Evolutionary conservation across 768 basidiomycete species (phyloP).

Genomic region (Tricholoma sp.): DNA sequence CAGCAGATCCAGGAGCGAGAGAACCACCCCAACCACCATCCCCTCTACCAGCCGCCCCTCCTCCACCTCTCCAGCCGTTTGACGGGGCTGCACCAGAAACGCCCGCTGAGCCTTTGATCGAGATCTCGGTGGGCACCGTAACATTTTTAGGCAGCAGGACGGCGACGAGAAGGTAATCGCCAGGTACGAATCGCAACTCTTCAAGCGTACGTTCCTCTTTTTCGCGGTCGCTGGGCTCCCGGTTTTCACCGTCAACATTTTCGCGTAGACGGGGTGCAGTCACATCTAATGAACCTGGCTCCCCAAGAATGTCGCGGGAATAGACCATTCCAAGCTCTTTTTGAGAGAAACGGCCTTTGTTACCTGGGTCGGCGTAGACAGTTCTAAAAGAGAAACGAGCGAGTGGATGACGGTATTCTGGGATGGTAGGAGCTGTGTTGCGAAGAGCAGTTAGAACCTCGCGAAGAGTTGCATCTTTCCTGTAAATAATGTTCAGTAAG

Average conservation of each 20-base stretch:
- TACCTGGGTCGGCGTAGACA: slow-evolving; percentile 69
- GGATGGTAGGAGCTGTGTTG: slow-evolving; percentile 57
- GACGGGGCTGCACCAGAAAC: slow-evolving; percentile 20
- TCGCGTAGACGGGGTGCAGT: slow-evolving; percentile 60
- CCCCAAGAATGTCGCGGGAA: slow-evolving; percentile 80
- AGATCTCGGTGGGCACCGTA: slow-evolving; percentile 43
- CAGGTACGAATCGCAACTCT: slow-evolving; percentile 74
- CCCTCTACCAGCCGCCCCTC: slow-evolving; percentile 30
- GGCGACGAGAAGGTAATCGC: slow-evolving; percentile 74
- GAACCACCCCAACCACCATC: slow-evolving; percentile 47
- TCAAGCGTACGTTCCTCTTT: slow-evolving; percentile 71
- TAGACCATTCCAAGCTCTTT: slow-evolving; percentile 82
- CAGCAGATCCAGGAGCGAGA: slow-evolving; percentile 26
- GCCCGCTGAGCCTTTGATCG: slow-evolving; percentile 45
- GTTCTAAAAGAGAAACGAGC: slow-evolving; percentile 79
- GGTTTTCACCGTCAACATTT: slow-evolving; percentile 32
- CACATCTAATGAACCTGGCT: slow-evolving; percentile 57
- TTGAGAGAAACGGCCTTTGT: slow-evolving; percentile 64
- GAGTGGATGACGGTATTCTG: slow-evolving; percentile 77
- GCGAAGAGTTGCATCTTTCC: slow-evolving; percentile 79
- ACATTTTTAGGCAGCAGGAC: slow-evolving; percentile 70
- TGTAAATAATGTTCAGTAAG: slow-evolving; percentile 20
- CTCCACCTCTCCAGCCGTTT: slow-evolving; percentile 28
- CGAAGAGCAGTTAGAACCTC: slow-evolving; percentile 78
- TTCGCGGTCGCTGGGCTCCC: slow-evolving; percentile 40